These are phyloP conservation scores for Trypanosoma melophagium DNA, from an alignment of 208 protist species.

Conservation along the genomic window DNA sequence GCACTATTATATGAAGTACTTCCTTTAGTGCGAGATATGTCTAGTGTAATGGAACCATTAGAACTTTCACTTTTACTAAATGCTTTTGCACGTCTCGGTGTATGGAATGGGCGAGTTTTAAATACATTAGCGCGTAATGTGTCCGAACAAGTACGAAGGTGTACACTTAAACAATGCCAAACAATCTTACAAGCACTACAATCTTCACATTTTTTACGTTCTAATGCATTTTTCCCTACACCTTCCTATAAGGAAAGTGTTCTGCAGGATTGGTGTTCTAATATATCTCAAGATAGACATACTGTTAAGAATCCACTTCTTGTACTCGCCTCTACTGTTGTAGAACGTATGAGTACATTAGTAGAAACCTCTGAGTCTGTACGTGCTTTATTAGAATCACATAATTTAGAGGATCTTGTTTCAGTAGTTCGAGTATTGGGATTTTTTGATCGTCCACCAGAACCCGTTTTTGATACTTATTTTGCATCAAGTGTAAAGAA, in stretches of 20 bases:
- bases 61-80: constrained; percentile 76
- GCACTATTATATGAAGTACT: constrained; percentile 64
- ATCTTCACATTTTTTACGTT: constrained; percentile 54
- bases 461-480: constrained; percentile 72
- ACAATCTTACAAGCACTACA: constrained; percentile 61
- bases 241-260: constrained; percentile 4
- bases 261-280: constrained; percentile 23
- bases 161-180: constrained; percentile 61
- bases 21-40: constrained; percentile 42
- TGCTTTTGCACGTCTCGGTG: constrained; percentile 56
- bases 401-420: constrained; percentile 47
- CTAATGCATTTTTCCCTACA: constrained; percentile 36
- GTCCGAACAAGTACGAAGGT: constrained; percentile 31
- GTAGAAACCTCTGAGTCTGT: constrained; percentile 32
- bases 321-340: constrained; percentile 33
- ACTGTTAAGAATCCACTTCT: constrained; percentile 18
- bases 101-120: constrained; percentile 73
- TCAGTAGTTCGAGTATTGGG: constrained; percentile 38
- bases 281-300: constrained; percentile 1
- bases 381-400: constrained; percentile 29
- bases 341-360: constrained; percentile 57
- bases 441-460: constrained; percentile 66
- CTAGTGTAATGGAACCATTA: constrained; percentile 52
- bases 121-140: constrained; percentile 40
- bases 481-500: constrained; percentile 31